A percentile compares a stretch with the other conserved stretches of the same genome.
phyloP scores from a whole-genome alignment of 257 asterid genomes.

The Scutellaria galericulata region DNA sequence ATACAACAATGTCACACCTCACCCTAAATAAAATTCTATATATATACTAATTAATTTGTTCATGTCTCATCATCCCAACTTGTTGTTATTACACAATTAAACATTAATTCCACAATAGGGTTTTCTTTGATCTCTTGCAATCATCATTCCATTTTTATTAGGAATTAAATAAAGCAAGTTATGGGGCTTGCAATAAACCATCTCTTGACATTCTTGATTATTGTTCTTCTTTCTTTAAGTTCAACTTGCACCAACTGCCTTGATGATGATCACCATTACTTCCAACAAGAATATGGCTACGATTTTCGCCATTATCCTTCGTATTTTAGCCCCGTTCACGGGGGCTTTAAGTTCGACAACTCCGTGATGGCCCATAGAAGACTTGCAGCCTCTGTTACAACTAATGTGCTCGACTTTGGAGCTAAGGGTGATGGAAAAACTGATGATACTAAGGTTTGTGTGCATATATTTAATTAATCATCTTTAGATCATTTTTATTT shows the following conservation, averaged over 20 bases:
- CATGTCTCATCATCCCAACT: constrained; percentile 38
- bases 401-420: constrained; percentile 51
- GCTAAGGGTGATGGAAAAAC: constrained; percentile 66
- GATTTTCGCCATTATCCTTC: constrained; percentile 52
- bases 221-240: constrained; percentile 26
- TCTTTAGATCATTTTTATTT: too few species aligned
- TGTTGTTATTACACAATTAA: constrained; percentile 16
- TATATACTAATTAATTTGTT: constrained; percentile 32
- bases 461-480: neutral
- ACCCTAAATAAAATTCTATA: constrained; percentile 35
- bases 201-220: constrained; percentile 23
- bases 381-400: constrained; percentile 30
- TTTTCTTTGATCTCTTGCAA: neutral
- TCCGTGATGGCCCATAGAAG: constrained; percentile 22
- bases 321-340: constrained; percentile 24
- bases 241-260: constrained; percentile 33
- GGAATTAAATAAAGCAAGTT: neutral
- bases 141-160: constrained; percentile 10
- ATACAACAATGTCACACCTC: constrained; percentile 21
- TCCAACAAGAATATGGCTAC: constrained; percentile 46
- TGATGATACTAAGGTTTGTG: constrained; percentile 58
- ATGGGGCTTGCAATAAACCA: constrained; percentile 38
- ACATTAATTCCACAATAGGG: neutral
- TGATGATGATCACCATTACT: constrained; percentile 13
- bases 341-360: constrained; percentile 23